Evolutionary conservation across 1,284 basidiomycete species (phyloP).

Genomic region (Ustilago hordei): DNA sequence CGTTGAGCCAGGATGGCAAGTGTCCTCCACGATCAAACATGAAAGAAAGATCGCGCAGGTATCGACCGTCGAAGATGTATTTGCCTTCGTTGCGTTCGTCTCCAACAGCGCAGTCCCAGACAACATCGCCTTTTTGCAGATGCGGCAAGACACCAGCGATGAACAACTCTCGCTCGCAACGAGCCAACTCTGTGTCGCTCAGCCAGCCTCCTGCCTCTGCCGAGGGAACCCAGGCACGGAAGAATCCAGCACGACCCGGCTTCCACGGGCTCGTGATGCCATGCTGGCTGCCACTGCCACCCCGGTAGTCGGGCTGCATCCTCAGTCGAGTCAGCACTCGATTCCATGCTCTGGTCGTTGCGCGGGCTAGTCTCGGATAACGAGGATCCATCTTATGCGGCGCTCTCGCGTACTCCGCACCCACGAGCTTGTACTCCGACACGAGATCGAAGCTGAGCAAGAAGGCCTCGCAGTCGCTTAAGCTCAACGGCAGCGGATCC

Average conservation of each 20-base stretch:
- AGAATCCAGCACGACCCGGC: constrained; percentile 67
- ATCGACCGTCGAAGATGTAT: constrained; percentile 70
- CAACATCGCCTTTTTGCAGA: constrained; percentile 69
- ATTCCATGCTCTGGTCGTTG: constrained; percentile 69
- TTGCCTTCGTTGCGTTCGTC: constrained; percentile 63
- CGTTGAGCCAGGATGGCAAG: constrained; percentile 70
- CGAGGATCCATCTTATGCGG: constrained; percentile 63
- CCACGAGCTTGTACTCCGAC: constrained; percentile 59
- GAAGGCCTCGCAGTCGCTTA: constrained; percentile 65
- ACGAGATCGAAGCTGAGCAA: constrained; percentile 57
- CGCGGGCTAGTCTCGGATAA: constrained; percentile 65
- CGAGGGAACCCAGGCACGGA: constrained; percentile 70
- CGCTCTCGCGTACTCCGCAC: constrained; percentile 46
- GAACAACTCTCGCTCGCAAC: constrained; percentile 67
- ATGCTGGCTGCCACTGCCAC: not conserved
- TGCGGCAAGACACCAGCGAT: constrained; percentile 67
- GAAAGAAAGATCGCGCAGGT: constrained; percentile 66
- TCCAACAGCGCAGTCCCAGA: constrained; percentile 69
- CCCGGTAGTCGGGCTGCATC: constrained; percentile 55
- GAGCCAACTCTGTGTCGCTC: constrained; percentile 59
- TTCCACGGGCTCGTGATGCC: constrained; percentile 57
- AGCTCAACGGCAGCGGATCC: constrained; percentile 61
- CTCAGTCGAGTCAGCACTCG: constrained; percentile 69
- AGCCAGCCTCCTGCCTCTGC: constrained; percentile 56
- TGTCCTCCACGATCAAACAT: constrained; percentile 69